Conservation (phyloP, 2,329 filamentous ascomycete genomes). For the Acephala macrosclerotiorum region DNA sequence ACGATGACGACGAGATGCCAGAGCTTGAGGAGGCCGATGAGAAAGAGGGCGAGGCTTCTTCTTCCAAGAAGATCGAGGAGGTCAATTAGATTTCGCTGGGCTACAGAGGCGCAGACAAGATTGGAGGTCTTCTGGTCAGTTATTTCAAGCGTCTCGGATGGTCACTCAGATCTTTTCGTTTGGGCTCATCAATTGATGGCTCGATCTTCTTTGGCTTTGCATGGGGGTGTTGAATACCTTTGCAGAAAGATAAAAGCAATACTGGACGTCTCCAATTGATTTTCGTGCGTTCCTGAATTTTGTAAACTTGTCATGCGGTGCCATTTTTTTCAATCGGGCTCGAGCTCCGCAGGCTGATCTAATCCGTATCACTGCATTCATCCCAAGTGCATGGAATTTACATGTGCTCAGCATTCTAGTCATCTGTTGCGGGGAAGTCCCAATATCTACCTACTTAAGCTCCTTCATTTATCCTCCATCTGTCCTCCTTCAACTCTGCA, state of each 20-base stretch:
- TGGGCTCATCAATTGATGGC: conserved; percentile 21
- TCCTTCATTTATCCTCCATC: neutral
- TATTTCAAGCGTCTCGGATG: conserved; percentile 30
- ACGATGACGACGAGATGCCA: conserved; percentile 82
- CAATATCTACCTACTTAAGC: neutral
- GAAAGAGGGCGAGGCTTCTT: conserved; percentile 49
- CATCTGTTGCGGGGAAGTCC: neutral
- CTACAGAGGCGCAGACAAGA: conserved; percentile 25
- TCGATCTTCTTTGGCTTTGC: conserved; percentile 5
- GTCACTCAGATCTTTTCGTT: conserved; percentile 21
- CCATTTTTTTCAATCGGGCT: neutral
- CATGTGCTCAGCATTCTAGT: neutral
- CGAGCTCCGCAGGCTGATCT: neutral
- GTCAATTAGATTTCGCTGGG: conserved; percentile 37
- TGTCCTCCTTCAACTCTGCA: neutral
- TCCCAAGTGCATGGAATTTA: neutral
- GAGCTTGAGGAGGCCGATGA: conserved; percentile 72
- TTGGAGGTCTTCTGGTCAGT: conserved; percentile 26
- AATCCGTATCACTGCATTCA: neutral
- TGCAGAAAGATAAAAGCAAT: conserved; percentile 16
- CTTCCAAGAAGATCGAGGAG: conserved; percentile 45
- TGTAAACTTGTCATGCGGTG: neutral
- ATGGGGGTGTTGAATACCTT: conserved; percentile 22
- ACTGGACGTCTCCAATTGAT: conserved; percentile 11
- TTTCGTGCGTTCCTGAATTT: conserved; percentile 1